These are phyloP conservation scores for Zasmidium cellare DNA, from an alignment of 2,329 filamentous ascomycete species.

Conservation along the genomic window DNA sequence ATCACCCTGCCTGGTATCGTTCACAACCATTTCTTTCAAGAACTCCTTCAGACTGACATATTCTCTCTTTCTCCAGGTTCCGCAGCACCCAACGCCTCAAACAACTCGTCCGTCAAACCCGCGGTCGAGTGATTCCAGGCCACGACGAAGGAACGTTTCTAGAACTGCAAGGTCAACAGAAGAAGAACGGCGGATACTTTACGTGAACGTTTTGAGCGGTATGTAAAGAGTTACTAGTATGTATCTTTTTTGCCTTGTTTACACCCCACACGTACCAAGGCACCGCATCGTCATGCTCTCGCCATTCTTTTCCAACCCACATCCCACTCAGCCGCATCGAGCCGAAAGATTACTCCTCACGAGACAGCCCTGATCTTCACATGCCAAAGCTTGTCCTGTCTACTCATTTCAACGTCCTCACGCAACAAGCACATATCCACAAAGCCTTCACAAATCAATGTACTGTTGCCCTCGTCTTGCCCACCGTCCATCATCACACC, in stretches of 20 bases:
- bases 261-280: neutral
- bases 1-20: slow-evolving; percentile 35
- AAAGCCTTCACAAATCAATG: too few species aligned
- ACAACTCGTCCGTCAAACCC: slow-evolving; percentile 32
- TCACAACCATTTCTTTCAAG: neutral
- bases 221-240: neutral
- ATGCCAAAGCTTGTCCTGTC: neutral
- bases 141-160: slow-evolving; percentile 38
- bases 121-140: slow-evolving; percentile 36
- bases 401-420: neutral
- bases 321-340: slow-evolving; percentile 4
- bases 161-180: slow-evolving; percentile 14
- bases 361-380: neutral
- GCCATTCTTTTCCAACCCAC: neutral
- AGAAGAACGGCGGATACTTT: slow-evolving; percentile 20
- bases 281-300: neutral
- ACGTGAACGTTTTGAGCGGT: slow-evolving; percentile 10
- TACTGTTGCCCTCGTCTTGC: too few species aligned
- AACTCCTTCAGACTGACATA: too few species aligned
- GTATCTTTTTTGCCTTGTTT: neutral
- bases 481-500: too few species aligned
- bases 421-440: neutral
- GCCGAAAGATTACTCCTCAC: neutral
- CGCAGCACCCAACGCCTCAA: slow-evolving; percentile 36
- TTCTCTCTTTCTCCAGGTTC: slow-evolving; percentile 20